These are phyloP conservation scores for Nakazawaea ishiwadae DNA, from an alignment of 805 yeast genomes.

Conservation along the genomic window DNA sequence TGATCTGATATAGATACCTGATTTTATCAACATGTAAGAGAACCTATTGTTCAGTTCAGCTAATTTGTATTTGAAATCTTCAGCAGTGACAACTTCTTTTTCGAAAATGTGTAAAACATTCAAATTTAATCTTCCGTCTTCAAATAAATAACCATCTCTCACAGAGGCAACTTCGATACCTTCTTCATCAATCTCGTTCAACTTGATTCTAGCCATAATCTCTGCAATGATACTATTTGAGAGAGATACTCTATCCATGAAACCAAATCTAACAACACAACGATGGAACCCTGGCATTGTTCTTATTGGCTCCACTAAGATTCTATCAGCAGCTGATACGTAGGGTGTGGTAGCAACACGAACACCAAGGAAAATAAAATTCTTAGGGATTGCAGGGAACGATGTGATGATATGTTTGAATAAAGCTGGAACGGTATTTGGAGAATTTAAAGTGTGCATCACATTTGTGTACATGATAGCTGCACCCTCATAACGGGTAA, in stretches of 20 bases:
- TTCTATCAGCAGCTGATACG: conserved; percentile 33
- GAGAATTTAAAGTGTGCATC: conserved; percentile 31
- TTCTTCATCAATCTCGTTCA: conserved; percentile 14
- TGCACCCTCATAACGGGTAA: conserved; percentile 29
- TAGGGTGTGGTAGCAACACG: conserved; percentile 38
- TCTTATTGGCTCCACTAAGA: conserved; percentile 34
- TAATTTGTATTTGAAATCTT: conserved; percentile 5
- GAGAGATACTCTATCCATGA: conserved; percentile 33
- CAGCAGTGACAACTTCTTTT: conserved; percentile 17
- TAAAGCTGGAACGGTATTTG: conserved; percentile 41
- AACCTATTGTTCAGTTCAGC: neutral
- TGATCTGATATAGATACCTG: neutral
- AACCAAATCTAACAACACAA: conserved; percentile 46
- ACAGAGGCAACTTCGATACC: neutral
- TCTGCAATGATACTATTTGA: conserved; percentile 17
- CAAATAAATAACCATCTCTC: conserved; percentile 13
- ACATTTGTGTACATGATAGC: conserved; percentile 38
- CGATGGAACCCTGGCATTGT: conserved; percentile 40
- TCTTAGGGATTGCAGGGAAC: conserved; percentile 38
- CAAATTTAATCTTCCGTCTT: conserved; percentile 11
- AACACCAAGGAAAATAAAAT: conserved; percentile 39
- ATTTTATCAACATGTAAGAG: conserved; percentile 6
- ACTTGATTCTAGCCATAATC: conserved; percentile 14
- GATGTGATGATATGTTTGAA: conserved; percentile 32
- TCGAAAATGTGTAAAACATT: conserved; percentile 25